Evolutionary conservation across 208 protist genomes (phyloP).

Genomic region (Trypanosoma theileri): DNA sequence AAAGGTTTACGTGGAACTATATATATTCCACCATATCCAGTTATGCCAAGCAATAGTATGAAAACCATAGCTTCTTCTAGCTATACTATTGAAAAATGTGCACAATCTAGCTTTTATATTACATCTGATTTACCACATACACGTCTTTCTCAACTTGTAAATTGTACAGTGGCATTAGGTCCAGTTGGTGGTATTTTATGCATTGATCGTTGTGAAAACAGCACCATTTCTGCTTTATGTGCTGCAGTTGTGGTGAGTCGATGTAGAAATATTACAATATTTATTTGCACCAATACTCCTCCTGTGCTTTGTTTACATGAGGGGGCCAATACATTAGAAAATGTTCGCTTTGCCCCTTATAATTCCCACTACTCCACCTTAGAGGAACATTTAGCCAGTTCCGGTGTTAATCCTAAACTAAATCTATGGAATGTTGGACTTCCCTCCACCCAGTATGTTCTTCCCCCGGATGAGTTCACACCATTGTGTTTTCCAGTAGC

Average conservation of each 20-base stretch:
- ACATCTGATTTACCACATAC: slow-evolving; percentile 81
- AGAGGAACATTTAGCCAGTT: slow-evolving; percentile 77
- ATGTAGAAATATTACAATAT: slow-evolving; percentile 72
- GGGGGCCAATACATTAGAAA: slow-evolving; percentile 22
- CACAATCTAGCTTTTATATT: slow-evolving; percentile 75
- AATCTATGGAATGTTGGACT: slow-evolving; percentile 88
- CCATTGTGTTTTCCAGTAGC: slow-evolving; percentile 74
- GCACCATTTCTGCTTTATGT: slow-evolving; percentile 80
- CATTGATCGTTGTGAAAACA: slow-evolving; percentile 83
- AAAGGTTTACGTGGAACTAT: slow-evolving; percentile 45
- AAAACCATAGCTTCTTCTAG: slow-evolving; percentile 57
- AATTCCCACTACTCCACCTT: slow-evolving; percentile 89
- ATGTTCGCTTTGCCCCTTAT: slow-evolving; percentile 86
- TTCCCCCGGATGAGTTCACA: slow-evolving; percentile 82
- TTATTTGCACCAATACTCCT: slow-evolving; percentile 87
- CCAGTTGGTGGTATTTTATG: slow-evolving; percentile 81
- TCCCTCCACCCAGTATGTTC: slow-evolving; percentile 53
- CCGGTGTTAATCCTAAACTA: slow-evolving; percentile 83
- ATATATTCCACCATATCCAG: slow-evolving; percentile 57
- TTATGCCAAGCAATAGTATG: slow-evolving; percentile 39
- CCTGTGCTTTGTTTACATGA: slow-evolving; percentile 55
- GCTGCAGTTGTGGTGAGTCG: slow-evolving; percentile 75
- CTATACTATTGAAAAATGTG: slow-evolving; percentile 69
- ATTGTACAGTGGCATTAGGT: slow-evolving; percentile 85
- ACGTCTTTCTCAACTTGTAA: slow-evolving; percentile 74